These are phyloP conservation scores for Rhodotorula graminis DNA, from an alignment of 768 basidiomycete genomes.

Conservation along the genomic window DNA sequence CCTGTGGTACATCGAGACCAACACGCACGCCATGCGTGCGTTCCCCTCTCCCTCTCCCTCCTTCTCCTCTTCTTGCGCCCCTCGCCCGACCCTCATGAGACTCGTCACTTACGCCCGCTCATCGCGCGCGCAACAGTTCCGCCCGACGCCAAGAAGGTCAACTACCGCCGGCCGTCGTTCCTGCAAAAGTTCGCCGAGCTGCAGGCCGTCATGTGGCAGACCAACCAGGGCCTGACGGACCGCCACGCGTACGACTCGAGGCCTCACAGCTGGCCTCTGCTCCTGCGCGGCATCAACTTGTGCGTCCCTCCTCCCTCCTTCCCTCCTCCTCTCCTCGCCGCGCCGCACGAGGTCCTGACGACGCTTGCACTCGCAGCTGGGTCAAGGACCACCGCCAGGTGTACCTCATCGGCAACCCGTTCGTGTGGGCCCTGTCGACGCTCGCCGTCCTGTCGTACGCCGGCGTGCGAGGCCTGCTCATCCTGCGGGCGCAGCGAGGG, in stretches of 20 bases:
- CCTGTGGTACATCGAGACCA: constrained; percentile 89
- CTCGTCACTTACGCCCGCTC: not conserved
- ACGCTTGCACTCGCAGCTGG: constrained; percentile 69
- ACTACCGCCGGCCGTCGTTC: constrained; percentile 86
- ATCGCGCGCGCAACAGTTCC: constrained; percentile 62
- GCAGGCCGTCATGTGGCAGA: constrained; percentile 80
- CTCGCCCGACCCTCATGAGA: not conserved
- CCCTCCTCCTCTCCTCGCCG: not conserved
- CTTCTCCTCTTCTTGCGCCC: not conserved
- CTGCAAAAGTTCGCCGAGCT: constrained; percentile 84
- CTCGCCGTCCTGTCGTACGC: constrained; percentile 65
- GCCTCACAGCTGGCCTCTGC: constrained; percentile 83
- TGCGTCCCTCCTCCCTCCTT: not conserved
- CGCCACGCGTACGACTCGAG: constrained; percentile 91
- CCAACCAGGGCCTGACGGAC: constrained; percentile 91
- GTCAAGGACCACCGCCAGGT: constrained; percentile 93
- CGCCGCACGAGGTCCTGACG: too few species aligned
- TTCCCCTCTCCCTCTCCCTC: constrained; percentile 29
- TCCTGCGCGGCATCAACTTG: constrained; percentile 82
- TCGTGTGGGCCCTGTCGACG: constrained; percentile 85
- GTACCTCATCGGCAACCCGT: constrained; percentile 89
- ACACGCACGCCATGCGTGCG: constrained; percentile 66
- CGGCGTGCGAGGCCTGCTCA: constrained; percentile 66
- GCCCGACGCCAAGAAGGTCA: constrained; percentile 68
- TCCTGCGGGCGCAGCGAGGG: constrained; percentile 84